Evolutionary conservation across 345 rosid species (phyloP).

Genomic region (Pseudoturritis turrita): DNA sequence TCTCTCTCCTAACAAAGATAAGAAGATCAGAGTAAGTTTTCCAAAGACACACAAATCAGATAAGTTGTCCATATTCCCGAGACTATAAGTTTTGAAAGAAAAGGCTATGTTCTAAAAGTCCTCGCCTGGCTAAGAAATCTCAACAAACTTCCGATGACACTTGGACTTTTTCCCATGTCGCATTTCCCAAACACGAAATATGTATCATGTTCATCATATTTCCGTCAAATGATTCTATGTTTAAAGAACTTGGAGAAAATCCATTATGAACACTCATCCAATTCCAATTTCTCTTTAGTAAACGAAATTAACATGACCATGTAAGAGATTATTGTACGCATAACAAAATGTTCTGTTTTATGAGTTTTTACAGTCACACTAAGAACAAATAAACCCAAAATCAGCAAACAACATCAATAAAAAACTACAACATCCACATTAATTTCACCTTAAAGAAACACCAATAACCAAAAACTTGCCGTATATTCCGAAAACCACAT

Average conservation of each 20-base stretch:
- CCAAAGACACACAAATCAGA: not conserved
- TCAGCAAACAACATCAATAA: too few species aligned
- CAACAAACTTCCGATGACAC: too few species aligned
- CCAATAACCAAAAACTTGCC: not conserved
- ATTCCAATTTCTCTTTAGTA: not conserved
- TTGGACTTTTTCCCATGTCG: too few species aligned
- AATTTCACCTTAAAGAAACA: not conserved
- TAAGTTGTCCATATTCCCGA: not conserved
- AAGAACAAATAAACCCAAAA: too few species aligned
- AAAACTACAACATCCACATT: too few species aligned
- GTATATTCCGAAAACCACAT: not conserved
- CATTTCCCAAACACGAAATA: too few species aligned
- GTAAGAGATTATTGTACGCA: not conserved
- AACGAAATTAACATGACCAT: too few species aligned
- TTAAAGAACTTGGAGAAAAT: too few species aligned
- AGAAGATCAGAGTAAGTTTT: slow-evolving; percentile 17
- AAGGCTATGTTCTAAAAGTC: not conserved
- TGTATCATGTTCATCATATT: too few species aligned
- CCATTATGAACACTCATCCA: not conserved
- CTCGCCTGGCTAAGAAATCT: too few species aligned
- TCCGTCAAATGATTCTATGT: too few species aligned
- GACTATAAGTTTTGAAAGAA: not conserved
- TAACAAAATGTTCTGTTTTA: not conserved
- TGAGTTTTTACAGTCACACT: not conserved
- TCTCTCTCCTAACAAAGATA: slow-evolving; percentile 54